Base-by-base conservation (phyloP, 2,329 filamentous ascomycete species). In the Diaporthe destruens region DNA sequence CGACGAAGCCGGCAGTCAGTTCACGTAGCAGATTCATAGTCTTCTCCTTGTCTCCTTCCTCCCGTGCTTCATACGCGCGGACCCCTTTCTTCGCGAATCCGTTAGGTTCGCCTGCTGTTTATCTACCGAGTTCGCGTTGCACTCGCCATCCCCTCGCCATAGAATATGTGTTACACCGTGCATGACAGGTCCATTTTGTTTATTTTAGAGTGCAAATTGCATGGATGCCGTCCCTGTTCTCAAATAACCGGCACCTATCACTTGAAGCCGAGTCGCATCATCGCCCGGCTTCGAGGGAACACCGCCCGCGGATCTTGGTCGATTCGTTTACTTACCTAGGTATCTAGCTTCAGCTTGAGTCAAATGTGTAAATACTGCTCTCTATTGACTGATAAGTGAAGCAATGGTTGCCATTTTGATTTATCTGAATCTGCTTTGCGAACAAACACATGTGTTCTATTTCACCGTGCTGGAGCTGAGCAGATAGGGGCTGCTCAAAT, bases 1-100 rank as follows among this genome's bases (percentile, higher is more conserved):
- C 84, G 2, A 81, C 82, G 74, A 82, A 86, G 18, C 84, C 84
- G 42, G 80, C 77, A 7, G 79, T 75, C 7, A 77, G 69, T 59
- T 78, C 72, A 36, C 78, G 77, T 6, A 83, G 74, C 2, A 79
- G 75, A 9, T 73, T 73, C 47, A 73, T 23, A 1, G 59, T 65
- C 23, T 34, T 36, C 29, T 49, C 42, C 59, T 56, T 56, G 39
- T 42, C 49, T 1, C 34, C 65, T 14, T 32, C 65, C 39, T 68
- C 23, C 20, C 65, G n/a, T 42, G 34, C 53, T 47, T 68, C 49
- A 49, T 68, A 68, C 11, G 39, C 39, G 34, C 39, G 16, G 47
- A 54, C 53, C 65, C 65, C 56, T 39, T 68, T 68, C 53, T 47
- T 56, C 2, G 49, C 49, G 49, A 54, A 68, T 29, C 32, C 65